Conservation (phyloP, 768 basidiomycete species). For the Lactarius trivialis region DNA sequence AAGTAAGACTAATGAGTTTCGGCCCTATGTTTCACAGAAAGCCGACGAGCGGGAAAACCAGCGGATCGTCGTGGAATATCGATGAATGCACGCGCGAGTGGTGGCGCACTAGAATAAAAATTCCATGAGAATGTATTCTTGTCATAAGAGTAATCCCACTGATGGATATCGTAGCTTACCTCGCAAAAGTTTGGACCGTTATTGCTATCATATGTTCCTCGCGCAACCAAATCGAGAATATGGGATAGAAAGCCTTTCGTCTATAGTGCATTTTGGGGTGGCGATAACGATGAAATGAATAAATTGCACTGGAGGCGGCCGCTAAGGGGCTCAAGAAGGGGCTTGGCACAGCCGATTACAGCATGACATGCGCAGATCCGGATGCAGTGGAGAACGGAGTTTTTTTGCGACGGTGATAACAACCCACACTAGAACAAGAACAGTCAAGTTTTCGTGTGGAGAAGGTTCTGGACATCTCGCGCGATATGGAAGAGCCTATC, state of each 20-base stretch:
- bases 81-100: not conserved
- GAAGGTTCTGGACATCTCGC: not conserved
- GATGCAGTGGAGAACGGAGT: not conserved
- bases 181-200: not conserved
- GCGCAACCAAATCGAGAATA: not conserved
- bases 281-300: not conserved
- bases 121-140: not conserved
- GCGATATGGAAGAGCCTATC: not conserved
- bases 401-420: not conserved
- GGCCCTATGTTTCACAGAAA: not conserved
- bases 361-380: not conserved
- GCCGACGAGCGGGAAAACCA: not conserved
- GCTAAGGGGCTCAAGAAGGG: not conserved
- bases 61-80: not conserved
- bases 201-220: not conserved
- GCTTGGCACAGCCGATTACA: not conserved
- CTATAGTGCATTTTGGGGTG: not conserved
- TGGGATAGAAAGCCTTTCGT: not conserved
- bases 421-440: not conserved
- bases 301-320: not conserved
- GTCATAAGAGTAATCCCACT: not conserved
- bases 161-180: not conserved
- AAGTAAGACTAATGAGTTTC: not conserved
- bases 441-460: not conserved
- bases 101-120: not conserved